A percentile compares a stretch with the other conserved stretches of the same genome.
phyloP scores from a whole-genome alignment of 306 rosid genomes.

The Lablab purpureus region DNA sequence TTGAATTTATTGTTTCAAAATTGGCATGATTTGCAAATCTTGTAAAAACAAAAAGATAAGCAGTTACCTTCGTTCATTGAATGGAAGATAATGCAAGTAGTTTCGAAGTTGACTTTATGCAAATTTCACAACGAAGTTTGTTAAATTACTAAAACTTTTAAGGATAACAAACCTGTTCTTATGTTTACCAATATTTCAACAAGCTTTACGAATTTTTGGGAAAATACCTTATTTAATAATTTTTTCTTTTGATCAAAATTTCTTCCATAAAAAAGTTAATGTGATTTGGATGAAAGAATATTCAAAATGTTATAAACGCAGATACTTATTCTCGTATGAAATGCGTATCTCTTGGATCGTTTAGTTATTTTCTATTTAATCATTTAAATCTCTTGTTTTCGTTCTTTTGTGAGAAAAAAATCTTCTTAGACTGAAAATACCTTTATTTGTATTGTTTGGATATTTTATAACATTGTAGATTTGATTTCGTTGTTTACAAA shows the following conservation, averaged over 20 bases:
- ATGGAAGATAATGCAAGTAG: neutral
- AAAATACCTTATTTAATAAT: neutral
- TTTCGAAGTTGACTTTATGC: conserved; percentile 1
- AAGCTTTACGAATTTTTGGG: neutral
- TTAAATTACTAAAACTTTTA: neutral
- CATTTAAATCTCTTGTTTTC: neutral
- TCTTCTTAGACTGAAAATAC: neutral
- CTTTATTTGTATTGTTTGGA: neutral
- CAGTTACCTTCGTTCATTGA: neutral
- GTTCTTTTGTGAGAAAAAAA: neutral
- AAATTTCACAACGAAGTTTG: neutral
- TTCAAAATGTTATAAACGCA: neutral
- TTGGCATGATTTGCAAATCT: neutral
- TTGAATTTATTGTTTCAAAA: neutral
- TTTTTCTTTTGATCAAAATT: neutral
- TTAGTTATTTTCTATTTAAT: neutral
- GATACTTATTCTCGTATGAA: neutral
- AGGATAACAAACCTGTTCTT: neutral
- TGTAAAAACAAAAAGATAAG: neutral
- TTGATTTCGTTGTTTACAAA: too few relatives aligned
- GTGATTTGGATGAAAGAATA: neutral
- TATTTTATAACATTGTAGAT: too few relatives aligned
- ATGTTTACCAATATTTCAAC: neutral
- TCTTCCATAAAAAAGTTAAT: neutral
- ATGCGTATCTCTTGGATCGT: neutral